These are phyloP conservation scores for Arthrobotrys conoides DNA, from an alignment of 2,329 filamentous ascomycete genomes.

Conservation along the genomic window DNA sequence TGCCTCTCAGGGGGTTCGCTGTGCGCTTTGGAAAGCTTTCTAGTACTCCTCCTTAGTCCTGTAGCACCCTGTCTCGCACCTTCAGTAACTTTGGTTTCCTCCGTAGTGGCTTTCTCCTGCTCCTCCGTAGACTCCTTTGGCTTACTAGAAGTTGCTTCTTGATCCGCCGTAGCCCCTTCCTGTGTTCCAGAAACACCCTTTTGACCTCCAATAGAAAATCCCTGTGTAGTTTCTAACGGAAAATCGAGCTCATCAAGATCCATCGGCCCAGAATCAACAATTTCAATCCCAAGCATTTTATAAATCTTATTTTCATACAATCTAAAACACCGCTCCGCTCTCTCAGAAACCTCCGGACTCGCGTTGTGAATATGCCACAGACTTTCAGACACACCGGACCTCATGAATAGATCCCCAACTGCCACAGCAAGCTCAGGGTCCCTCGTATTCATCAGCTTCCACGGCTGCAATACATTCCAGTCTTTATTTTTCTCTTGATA, in stretches of 20 bases:
- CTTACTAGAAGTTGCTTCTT: neutral
- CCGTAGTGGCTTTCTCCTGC: neutral
- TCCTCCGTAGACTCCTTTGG: neutral
- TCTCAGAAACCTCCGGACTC: neutral
- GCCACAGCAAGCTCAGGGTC: neutral
- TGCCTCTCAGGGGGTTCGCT: no score
- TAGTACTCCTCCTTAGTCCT: neutral
- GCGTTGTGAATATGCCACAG: no score
- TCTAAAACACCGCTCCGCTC: neutral
- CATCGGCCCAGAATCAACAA: neutral
- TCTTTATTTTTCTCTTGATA: neutral
- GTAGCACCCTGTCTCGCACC: neutral
- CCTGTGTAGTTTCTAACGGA: neutral
- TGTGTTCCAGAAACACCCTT: neutral
- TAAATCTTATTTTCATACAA: conserved; percentile 4
- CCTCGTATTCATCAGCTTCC: conserved; percentile 16
- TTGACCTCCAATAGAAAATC: neutral
- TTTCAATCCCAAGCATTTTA: neutral
- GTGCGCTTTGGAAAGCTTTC: no score
- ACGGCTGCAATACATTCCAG: conserved; percentile 7
- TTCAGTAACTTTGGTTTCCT: neutral
- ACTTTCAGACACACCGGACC: conserved; percentile 1
- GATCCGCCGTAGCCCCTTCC: neutral
- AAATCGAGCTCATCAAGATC: neutral
- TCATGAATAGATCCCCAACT: neutral